A percentile compares a stretch with the other conserved stretches of the same genome.
These are phyloP conservation scores for Podila verticillata DNA, from an alignment of 192 early-diverging fungal species.

Conservation along the genomic window DNA sequence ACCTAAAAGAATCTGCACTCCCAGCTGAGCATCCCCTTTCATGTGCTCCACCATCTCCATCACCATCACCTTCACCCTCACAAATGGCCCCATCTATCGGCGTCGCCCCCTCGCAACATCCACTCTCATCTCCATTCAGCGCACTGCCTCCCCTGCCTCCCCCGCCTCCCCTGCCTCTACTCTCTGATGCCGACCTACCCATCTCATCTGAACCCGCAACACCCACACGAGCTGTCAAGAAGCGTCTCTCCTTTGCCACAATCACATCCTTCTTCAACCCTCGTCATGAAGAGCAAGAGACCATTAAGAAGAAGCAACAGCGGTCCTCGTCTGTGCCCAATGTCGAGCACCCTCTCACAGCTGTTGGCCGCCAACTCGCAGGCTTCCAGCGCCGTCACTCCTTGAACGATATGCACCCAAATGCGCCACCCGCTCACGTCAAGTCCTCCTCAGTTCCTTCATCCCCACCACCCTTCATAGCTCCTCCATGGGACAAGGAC, in stretches of 20 bases:
- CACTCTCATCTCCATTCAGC: neutral
- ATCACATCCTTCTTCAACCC: slow-evolving; percentile 45
- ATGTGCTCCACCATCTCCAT: slow-evolving; percentile 1
- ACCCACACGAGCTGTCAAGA: slow-evolving; percentile 19
- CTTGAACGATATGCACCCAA: slow-evolving; percentile 14
- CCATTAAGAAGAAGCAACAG: slow-evolving; percentile 26
- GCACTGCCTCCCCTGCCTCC: neutral
- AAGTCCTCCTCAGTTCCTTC: neutral
- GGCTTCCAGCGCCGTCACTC: slow-evolving; percentile 32
- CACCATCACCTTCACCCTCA: too few species aligned
- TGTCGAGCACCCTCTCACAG: slow-evolving; percentile 21
- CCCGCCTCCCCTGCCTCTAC: neutral
- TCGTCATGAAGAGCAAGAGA: neutral
- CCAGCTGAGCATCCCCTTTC: neutral
- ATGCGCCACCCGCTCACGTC: neutral
- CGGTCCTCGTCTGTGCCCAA: slow-evolving; percentile 33
- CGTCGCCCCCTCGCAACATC: neutral
- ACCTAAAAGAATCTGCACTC: slow-evolving; percentile 8
- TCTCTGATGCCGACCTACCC: neutral
- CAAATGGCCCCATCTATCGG: too few species aligned
- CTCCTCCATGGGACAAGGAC: slow-evolving; percentile 25
- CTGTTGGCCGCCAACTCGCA: slow-evolving; percentile 16
- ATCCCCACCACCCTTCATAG: neutral
- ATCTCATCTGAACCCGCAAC: neutral
- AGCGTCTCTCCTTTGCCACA: slow-evolving; percentile 36